Evolutionary conservation across 2,329 filamentous ascomycete species (phyloP).

Genomic region (Juglanconis oblonga): DNA sequence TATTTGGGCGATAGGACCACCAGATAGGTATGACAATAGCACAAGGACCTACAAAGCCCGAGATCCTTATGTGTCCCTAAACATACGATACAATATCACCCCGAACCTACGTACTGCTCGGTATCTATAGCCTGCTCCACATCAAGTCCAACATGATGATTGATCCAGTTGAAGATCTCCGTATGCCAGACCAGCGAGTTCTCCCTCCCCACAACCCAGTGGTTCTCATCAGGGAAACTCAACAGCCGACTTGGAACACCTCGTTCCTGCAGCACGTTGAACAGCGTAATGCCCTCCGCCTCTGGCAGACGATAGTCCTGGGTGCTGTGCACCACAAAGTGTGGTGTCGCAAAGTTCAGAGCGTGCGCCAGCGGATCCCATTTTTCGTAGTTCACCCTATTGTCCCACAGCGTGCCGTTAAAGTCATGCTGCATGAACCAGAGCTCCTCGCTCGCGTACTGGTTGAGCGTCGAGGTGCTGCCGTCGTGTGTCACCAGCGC

Average conservation of each 20-base stretch:
- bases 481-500: constrained; percentile 87
- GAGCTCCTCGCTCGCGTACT: constrained; percentile 65
- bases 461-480: constrained; percentile 68
- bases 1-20: too few relatives aligned
- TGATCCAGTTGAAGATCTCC: constrained; percentile 66
- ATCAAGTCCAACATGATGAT: constrained; percentile 23
- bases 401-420: constrained; percentile 59
- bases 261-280: constrained; percentile 67
- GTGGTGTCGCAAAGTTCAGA: too few relatives aligned
- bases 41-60: too few relatives aligned
- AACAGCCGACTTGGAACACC: constrained; percentile 68
- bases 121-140: too few relatives aligned
- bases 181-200: constrained; percentile 68
- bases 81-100: too few relatives aligned
- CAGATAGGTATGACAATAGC: too few relatives aligned
- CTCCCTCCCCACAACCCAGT: constrained; percentile 67
- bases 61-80: too few relatives aligned
- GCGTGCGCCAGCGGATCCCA: constrained; percentile 56
- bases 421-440: constrained; percentile 70
- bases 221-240: constrained; percentile 71
- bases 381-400: constrained; percentile 60
- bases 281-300: constrained; percentile 61
- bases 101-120: too few relatives aligned
- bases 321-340: constrained; percentile 50
- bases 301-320: constrained; percentile 58